phyloP scores from a whole-genome alignment of 1,139 yeast species.

The Candida buenavistaensis region DNA sequence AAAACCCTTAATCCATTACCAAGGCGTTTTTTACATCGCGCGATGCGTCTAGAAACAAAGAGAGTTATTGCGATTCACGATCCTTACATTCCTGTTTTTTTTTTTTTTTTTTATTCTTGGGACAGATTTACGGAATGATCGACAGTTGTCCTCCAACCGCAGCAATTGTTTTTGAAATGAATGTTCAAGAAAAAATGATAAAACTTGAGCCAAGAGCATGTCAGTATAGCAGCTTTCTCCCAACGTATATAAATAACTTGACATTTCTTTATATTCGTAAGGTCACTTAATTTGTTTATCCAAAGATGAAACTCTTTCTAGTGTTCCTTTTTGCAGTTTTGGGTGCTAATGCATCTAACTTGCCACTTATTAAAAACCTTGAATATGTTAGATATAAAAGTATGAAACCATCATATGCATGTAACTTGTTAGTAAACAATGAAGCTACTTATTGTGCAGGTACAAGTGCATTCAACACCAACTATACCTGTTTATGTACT shows the following conservation, averaged over 20 bases:
- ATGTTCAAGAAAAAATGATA: too few relatives aligned
- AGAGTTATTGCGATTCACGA: not conserved
- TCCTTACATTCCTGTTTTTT: not conserved
- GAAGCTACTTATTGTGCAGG: conserved; percentile 18
- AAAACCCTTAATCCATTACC: too few relatives aligned
- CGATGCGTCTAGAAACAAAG: too few relatives aligned
- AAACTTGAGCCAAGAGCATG: too few relatives aligned
- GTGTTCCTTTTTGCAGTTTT: not conserved
- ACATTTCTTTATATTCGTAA: too few relatives aligned
- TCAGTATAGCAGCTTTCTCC: too few relatives aligned
- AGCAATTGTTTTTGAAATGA: conserved; percentile 1
- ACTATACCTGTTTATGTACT: conserved; percentile 14
- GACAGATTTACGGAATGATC: too few relatives aligned
- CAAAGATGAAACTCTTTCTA: conserved; percentile 2
- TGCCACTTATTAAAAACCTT: conserved; percentile 6
- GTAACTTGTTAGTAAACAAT: conserved; percentile 16
- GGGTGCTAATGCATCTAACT: conserved; percentile 8
- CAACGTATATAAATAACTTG: not conserved
- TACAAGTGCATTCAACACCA: conserved; percentile 5
- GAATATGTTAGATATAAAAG: conserved; percentile 5
- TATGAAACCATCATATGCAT: conserved; percentile 15
- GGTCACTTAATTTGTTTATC: not conserved
- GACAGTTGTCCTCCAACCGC: not conserved
- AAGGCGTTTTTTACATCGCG: too few relatives aligned
- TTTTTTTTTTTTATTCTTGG: not conserved